These are phyloP conservation scores for Malus hybrid DNA, from an alignment of 331 rosid genomes.

Conservation along the genomic window DNA sequence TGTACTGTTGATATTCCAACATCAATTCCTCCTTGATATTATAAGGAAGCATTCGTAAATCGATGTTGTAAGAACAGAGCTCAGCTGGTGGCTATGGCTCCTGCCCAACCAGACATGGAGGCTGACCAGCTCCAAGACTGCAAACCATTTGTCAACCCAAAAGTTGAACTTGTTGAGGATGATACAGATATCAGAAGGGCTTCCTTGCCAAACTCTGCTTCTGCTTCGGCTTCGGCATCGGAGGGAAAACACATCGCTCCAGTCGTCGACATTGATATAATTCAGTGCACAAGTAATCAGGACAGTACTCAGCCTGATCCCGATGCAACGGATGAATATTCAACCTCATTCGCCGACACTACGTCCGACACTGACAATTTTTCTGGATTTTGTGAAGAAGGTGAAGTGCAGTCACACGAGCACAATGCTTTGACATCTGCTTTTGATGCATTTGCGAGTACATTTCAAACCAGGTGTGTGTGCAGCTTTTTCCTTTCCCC, in stretches of 20 bases:
- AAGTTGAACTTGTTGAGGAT: constrained; percentile 13
- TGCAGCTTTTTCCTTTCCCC: too few species aligned
- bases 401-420: constrained; percentile 67
- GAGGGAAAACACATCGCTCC: constrained; percentile 28
- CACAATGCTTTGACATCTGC: constrained; percentile 36
- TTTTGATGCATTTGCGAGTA: constrained; percentile 35
- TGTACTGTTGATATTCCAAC: background rate
- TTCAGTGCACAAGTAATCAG: constrained; percentile 40
- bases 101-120: constrained; percentile 23
- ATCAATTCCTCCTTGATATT: background rate
- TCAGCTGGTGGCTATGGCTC: constrained; percentile 15
- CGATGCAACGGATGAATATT: constrained; percentile 72
- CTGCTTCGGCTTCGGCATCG: constrained; percentile 22
- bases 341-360: constrained; percentile 75
- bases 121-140: constrained; percentile 9
- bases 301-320: constrained; percentile 48
- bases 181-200: constrained; percentile 12
- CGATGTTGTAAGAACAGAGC: too few species aligned
- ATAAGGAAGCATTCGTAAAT: too few species aligned
- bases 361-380: constrained; percentile 42
- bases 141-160: constrained; percentile 19
- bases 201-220: constrained; percentile 4
- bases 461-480: constrained; percentile 49
- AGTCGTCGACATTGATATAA: constrained; percentile 54
- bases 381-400: constrained; percentile 60